phyloP scores from a whole-genome alignment of 2,329 filamentous ascomycete species.

The Pyricularia sp. region DNA sequence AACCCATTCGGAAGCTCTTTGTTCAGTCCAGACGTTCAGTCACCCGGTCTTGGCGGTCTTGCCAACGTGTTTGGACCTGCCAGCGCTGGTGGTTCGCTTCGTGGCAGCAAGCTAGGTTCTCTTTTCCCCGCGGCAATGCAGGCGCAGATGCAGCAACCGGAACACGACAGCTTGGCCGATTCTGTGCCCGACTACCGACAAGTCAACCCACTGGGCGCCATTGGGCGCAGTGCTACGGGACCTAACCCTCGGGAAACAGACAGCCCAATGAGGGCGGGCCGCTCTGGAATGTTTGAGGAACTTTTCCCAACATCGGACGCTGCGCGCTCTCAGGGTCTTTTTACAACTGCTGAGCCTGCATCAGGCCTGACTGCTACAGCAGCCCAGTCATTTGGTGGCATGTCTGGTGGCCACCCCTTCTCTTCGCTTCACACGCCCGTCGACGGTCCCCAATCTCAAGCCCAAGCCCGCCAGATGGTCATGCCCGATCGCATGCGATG shows the following conservation, averaged over 20 bases:
- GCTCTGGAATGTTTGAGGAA: conserved; percentile 12
- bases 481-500: conserved; percentile 99
- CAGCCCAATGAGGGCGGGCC: conserved; percentile 44
- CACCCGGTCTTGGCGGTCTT: conserved; percentile 51
- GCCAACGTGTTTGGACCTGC: conserved; percentile 57
- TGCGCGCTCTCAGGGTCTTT: conserved; percentile 3
- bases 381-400: conserved; percentile 6
- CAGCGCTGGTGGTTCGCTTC: conserved; percentile 54
- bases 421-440: not conserved
- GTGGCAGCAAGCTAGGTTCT: conserved; percentile 75
- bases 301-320: conserved; percentile 9
- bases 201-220: conserved; percentile 53
- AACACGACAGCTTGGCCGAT: conserved; percentile 53
- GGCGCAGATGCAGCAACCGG: conserved; percentile 72
- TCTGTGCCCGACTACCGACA: conserved; percentile 51
- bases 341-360: conserved; percentile 12
- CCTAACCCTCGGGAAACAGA: conserved; percentile 46
- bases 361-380: conserved; percentile 21
- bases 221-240: conserved; percentile 52
- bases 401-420: not conserved
- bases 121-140: conserved; percentile 87
- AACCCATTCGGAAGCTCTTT: conserved; percentile 68
- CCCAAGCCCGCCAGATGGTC: conserved; percentile 80
- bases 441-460: conserved; percentile 34
- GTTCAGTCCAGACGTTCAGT: conserved; percentile 73